These are phyloP conservation scores for Pseudomassariella vexata DNA, from an alignment of 2,329 filamentous ascomycete genomes.

Conservation along the genomic window DNA sequence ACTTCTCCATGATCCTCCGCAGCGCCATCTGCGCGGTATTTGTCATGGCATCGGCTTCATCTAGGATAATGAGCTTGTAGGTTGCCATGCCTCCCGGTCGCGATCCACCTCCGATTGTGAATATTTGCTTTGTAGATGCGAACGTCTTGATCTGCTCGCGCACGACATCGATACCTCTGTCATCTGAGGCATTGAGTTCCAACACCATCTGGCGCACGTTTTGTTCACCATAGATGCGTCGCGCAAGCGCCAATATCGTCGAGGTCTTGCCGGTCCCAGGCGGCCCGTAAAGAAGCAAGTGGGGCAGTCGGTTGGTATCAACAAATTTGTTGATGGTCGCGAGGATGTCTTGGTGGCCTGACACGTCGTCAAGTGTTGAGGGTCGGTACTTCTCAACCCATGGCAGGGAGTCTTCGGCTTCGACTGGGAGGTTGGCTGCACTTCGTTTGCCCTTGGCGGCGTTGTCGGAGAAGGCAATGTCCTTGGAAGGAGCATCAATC, in stretches of 20 bases:
- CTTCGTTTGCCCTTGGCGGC: constrained; percentile 83
- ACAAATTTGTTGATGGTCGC: constrained; percentile 97
- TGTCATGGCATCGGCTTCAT: constrained; percentile 99
- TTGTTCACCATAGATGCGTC: constrained; percentile 83
- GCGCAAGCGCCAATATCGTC: constrained; percentile 86
- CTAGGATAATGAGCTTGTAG: constrained; percentile 94
- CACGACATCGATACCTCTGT: constrained; percentile 95
- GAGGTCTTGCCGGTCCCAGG: constrained; percentile 97
- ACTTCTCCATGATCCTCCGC: constrained; percentile 97
- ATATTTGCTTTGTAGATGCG: constrained; percentile 96
- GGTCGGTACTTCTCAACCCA: constrained; percentile 99
- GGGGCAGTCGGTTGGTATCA: constrained; percentile 86
- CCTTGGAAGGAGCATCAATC: constrained; percentile 43
- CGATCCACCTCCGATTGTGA: constrained; percentile 56
- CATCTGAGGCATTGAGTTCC: constrained; percentile 94
- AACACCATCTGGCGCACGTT: constrained; percentile 99
- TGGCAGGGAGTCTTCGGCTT: constrained; percentile 88
- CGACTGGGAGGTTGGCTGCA: constrained; percentile 86
- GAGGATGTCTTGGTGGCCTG: constrained; percentile 94
- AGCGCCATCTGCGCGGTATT: constrained; percentile 96
- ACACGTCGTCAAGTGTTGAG: constrained; percentile 82
- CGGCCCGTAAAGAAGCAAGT: constrained; percentile 93
- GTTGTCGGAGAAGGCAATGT: constrained; percentile 64
- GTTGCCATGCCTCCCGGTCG: constrained; percentile 52
- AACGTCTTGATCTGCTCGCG: constrained; percentile 99